Evolutionary conservation across 164 flowering plant genomes (phyloP).

Genomic region (Vitis cinerea): DNA sequence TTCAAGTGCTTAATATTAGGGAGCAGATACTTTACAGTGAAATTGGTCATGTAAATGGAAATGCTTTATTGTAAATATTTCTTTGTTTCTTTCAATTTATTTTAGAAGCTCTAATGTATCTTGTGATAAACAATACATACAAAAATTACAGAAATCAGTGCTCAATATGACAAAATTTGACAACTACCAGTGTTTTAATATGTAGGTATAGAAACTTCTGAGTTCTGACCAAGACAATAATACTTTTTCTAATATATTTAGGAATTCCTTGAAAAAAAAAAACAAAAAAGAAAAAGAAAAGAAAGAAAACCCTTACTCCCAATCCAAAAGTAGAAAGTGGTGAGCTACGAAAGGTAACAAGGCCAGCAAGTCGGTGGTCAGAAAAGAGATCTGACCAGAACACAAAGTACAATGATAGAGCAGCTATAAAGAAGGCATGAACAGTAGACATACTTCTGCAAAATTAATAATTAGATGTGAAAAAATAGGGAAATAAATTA

Average conservation of each 20-base stretch:
- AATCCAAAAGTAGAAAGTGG: constrained; percentile 68
- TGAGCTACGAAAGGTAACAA: constrained; percentile 66
- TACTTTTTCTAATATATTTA: not conserved
- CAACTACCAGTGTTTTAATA: no score
- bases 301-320: constrained; percentile 59
- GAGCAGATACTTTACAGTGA: no score
- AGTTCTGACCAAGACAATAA: not conserved
- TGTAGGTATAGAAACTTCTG: no score
- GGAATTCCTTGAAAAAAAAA: not conserved
- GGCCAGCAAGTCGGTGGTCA: constrained; percentile 47
- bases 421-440: constrained; percentile 83
- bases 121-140: no score
- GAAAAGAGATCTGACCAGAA: constrained; percentile 86
- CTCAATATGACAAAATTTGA: no score
- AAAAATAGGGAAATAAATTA: not conserved
- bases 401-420: constrained; percentile 75
- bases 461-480: constrained; percentile 2
- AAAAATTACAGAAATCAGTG: no score
- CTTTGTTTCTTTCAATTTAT: no score
- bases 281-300: not conserved
- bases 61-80: no score
- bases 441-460: constrained; percentile 85
- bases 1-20: no score
- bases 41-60: no score
- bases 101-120: no score